Evolutionary conservation across 2,329 filamentous ascomycete genomes (phyloP).

Genomic region (Thielaviopsis populi): DNA sequence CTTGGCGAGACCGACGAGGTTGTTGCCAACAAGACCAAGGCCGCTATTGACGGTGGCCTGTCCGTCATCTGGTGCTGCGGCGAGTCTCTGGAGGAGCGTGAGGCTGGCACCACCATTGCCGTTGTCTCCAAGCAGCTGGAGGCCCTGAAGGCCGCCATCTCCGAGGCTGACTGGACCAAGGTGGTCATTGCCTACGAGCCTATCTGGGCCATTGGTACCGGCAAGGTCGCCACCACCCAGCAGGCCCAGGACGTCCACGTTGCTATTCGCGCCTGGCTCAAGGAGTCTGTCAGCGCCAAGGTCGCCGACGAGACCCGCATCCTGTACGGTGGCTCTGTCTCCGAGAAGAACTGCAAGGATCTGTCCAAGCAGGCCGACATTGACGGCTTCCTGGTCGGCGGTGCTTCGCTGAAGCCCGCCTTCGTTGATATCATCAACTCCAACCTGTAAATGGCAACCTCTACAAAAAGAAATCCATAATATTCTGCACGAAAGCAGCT

Average conservation of each 20-base stretch:
- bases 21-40: conserved; percentile 88
- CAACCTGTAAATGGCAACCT: conserved; percentile 29
- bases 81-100: conserved; percentile 85
- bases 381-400: conserved; percentile 94
- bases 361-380: conserved; percentile 87
- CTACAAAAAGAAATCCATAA: neutral
- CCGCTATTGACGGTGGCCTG: conserved; percentile 71
- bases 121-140: conserved; percentile 75
- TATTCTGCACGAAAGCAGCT: neutral
- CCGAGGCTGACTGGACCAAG: conserved; percentile 64
- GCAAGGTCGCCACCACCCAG: conserved; percentile 76
- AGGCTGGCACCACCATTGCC: conserved; percentile 69
- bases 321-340: conserved; percentile 92
- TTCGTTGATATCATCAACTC: conserved; percentile 51
- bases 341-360: conserved; percentile 94
- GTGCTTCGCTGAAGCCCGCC: conserved; percentile 91
- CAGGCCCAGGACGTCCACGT: conserved; percentile 92
- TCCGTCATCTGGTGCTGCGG: conserved; percentile 94
- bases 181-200: conserved; percentile 97
- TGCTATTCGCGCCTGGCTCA: conserved; percentile 80
- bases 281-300: conserved; percentile 55
- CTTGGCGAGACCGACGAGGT: conserved; percentile 74
- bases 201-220: conserved; percentile 91
- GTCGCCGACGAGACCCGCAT: conserved; percentile 79
- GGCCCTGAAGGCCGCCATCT: conserved; percentile 60